These are phyloP conservation scores for Gracilaria vermiculophylla DNA, from an alignment of 23 red algal genomes.

Conservation along the genomic window DNA sequence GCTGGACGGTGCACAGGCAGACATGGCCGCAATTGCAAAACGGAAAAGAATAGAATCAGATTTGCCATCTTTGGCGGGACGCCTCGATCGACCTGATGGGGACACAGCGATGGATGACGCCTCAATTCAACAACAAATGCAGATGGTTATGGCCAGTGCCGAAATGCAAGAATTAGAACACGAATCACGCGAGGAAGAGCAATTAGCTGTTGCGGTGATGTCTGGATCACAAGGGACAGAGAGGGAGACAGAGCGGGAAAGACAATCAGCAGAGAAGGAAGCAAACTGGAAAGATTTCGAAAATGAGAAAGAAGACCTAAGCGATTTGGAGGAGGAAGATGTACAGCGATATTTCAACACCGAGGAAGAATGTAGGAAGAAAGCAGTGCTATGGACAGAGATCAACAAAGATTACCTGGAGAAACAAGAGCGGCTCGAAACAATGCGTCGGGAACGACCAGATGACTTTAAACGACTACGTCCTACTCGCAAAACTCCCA, in stretches of 20 bases:
- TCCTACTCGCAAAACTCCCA: constrained; percentile 40
- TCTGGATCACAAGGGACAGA: neutral
- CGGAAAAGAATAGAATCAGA: constrained; percentile 26
- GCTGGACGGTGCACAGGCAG: neutral
- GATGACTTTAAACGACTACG: constrained; percentile 72
- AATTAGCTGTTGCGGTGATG: neutral
- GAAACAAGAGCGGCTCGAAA: constrained; percentile 73
- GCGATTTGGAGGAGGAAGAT: constrained; percentile 88
- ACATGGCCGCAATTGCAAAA: neutral
- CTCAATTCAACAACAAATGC: constrained; percentile 35
- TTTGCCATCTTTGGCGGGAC: neutral
- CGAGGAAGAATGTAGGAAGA: constrained; percentile 68
- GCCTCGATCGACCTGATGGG: neutral
- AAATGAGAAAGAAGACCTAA: constrained; percentile 42
- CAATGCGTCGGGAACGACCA: constrained; percentile 60
- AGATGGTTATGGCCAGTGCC: constrained; percentile 18
- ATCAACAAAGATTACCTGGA: constrained; percentile 84
- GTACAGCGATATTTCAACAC: constrained; percentile 63
- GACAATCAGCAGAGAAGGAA: neutral
- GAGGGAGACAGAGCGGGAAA: neutral
- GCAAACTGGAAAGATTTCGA: constrained; percentile 15
- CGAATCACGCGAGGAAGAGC: constrained; percentile 23
- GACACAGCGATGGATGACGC: constrained; percentile 25
- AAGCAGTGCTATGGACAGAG: constrained; percentile 77
- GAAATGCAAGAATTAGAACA: constrained; percentile 60